Conservation (phyloP, 805 yeast genomes). For the Teunomyces lycoperdinae region DNA sequence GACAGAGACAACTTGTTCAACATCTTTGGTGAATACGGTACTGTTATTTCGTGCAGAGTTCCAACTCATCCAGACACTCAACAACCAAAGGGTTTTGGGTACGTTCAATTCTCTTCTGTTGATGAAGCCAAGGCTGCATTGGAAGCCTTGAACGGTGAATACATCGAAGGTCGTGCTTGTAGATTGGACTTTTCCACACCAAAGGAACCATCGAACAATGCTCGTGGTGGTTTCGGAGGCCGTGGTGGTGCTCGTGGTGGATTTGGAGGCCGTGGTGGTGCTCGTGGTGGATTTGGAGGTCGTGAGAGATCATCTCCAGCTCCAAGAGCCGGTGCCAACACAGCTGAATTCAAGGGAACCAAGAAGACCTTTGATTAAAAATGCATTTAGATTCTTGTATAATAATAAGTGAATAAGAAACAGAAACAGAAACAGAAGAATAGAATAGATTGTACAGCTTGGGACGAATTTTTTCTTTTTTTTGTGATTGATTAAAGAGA, state of each 20-base stretch:
- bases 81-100: constrained; percentile 99
- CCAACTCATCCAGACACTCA: constrained; percentile 99
- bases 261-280: constrained; percentile 42
- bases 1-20: constrained; percentile 75
- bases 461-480: no score
- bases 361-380: constrained; percentile 76
- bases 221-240: constrained; percentile 23
- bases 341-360: constrained; percentile 75
- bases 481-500: no score
- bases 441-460: no score
- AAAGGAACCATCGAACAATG: constrained; percentile 49
- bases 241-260: constrained; percentile 25
- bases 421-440: no score
- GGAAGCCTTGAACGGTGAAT: constrained; percentile 83
- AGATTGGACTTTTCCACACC: constrained; percentile 96
- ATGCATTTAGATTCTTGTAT: constrained; percentile 4
- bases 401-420: not conserved
- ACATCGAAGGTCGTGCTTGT: constrained; percentile 87
- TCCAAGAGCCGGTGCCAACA: constrained; percentile 29
- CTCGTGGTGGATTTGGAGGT: constrained; percentile 33
- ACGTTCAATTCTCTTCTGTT: constrained; percentile 82
- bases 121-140: constrained; percentile 91
- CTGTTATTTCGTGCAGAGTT: constrained; percentile 83
- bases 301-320: constrained; percentile 27
- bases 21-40: constrained; percentile 74